Evolutionary conservation across 2,329 filamentous ascomycete species (phyloP).

Genomic region (Calonectria hongkongensis): DNA sequence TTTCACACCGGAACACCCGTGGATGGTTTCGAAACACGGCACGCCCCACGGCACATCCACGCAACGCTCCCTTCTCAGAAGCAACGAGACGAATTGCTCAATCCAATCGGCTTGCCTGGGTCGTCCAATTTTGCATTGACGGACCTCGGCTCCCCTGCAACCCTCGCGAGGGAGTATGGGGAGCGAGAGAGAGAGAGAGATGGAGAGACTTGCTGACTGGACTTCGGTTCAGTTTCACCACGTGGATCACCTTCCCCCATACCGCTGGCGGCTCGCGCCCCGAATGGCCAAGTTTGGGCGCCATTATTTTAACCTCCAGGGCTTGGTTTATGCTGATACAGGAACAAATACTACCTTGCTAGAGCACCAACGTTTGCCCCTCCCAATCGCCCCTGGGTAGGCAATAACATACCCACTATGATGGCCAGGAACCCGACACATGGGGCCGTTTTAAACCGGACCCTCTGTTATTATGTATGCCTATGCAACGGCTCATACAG

Average conservation of each 20-base stretch:
- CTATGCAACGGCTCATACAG: conserved; percentile 47
- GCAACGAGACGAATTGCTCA: conserved; percentile 15
- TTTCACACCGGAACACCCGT: conserved; percentile 41
- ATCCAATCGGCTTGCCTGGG: conserved; percentile 18
- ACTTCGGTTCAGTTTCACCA: conserved; percentile 51
- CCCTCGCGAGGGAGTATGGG: conserved; percentile 35
- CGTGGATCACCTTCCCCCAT: conserved; percentile 49
- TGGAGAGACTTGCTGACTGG: conserved; percentile 28
- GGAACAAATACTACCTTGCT: conserved; percentile 33
- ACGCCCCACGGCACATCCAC: conserved; percentile 36
- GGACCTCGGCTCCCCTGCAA: conserved; percentile 36
- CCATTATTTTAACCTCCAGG: conserved; percentile 39
- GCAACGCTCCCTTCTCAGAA: conserved; percentile 25
- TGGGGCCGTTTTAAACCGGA: conserved; percentile 46
- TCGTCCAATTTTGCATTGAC: conserved; percentile 35
- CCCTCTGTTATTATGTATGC: conserved; percentile 32
- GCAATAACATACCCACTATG: conserved; percentile 47
- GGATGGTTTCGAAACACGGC: conserved; percentile 39
- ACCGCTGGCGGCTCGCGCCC: conserved; percentile 46
- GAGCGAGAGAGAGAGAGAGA: conserved; percentile 14
- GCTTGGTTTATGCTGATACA: conserved; percentile 36
- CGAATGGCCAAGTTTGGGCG: conserved; percentile 45
- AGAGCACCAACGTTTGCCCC: background rate
- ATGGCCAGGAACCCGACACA: conserved; percentile 44
- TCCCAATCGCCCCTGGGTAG: background rate